Percentiles rank a stretch among this genome's conserved stretches.
These are phyloP conservation scores for Cryptosporidium baileyi DNA, from an alignment of 169 alveolate genomes.

Conservation along the genomic window DNA sequence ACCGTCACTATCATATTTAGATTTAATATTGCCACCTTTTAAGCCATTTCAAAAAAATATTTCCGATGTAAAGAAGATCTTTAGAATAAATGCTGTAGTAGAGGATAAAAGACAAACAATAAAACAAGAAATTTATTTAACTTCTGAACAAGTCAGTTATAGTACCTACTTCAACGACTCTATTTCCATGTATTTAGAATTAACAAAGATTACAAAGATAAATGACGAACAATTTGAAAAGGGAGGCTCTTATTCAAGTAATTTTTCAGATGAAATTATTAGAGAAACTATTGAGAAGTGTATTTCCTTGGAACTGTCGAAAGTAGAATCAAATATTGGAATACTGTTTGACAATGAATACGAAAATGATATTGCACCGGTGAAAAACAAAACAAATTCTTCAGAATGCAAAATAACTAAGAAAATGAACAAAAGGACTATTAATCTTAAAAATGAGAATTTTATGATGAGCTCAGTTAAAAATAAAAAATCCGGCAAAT, in stretches of 20 bases:
- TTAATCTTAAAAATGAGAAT: too few species aligned
- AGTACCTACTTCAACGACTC: neutral
- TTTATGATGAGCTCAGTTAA: neutral
- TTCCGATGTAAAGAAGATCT: neutral
- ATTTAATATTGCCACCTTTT: neutral
- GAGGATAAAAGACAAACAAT: constrained; percentile 1
- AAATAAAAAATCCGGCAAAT: too few species aligned
- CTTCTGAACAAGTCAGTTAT: neutral
- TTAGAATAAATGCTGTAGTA: neutral
- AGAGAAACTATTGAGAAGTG: constrained; percentile 19
- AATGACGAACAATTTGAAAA: neutral
- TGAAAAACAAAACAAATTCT: too few species aligned
- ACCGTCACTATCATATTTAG: neutral
- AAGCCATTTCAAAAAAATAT: constrained; percentile 53
- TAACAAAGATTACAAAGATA: neutral
- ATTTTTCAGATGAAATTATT: neutral
- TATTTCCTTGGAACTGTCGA: constrained; percentile 10
- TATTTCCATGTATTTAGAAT: neutral
- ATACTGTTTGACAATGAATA: neutral
- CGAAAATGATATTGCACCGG: too few species aligned
- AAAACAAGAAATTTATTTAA: neutral
- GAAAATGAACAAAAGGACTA: neutral
- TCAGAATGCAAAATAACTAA: neutral
- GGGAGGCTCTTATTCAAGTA: neutral
- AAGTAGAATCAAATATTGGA: neutral